Evolutionary conservation across 768 basidiomycete species (phyloP).

Genomic region (Albatrellus ellisii): DNA sequence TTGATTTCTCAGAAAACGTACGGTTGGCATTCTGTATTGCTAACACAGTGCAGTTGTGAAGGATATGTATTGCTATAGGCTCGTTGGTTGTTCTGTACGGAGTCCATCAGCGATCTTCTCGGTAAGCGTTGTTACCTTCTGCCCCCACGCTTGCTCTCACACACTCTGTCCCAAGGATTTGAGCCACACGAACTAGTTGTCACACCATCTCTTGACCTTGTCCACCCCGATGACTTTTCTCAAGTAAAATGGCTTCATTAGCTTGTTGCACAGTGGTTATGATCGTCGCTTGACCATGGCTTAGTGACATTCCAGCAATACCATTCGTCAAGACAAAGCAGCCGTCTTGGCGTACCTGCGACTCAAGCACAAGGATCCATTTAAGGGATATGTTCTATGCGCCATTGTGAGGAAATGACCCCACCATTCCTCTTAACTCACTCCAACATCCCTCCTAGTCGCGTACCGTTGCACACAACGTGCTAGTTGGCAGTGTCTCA

Average conservation of each 20-base stretch:
- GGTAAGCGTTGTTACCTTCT: conserved; percentile 25
- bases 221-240: conserved; percentile 68
- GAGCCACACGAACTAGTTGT: conserved; percentile 64
- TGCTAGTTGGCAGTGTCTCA: conserved; percentile 66
- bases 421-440: not conserved
- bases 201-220: conserved; percentile 56
- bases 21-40: too few species aligned
- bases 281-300: not conserved
- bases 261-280: too few species aligned
- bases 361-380: conserved; percentile 67
- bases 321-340: conserved; percentile 67
- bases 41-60: too few species aligned
- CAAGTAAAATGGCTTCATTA: conserved; percentile 59
- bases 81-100: conserved; percentile 53
- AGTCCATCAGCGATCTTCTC: conserved; percentile 51
- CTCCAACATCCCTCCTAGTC: conserved; percentile 21
- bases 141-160: not conserved
- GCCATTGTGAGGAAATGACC: conserved; percentile 41
- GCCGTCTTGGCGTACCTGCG: conserved; percentile 69
- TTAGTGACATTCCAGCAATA: conserved; percentile 58
- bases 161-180: conserved; percentile 38
- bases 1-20: conserved; percentile 70
- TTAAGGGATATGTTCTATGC: conserved; percentile 64
- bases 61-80: conserved; percentile 26
- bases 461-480: conserved; percentile 61